A percentile compares a stretch with the other conserved stretches of the same genome.
These are phyloP conservation scores for Termitomyces heimii DNA, from an alignment of 768 basidiomycete species.

Conservation along the genomic window DNA sequence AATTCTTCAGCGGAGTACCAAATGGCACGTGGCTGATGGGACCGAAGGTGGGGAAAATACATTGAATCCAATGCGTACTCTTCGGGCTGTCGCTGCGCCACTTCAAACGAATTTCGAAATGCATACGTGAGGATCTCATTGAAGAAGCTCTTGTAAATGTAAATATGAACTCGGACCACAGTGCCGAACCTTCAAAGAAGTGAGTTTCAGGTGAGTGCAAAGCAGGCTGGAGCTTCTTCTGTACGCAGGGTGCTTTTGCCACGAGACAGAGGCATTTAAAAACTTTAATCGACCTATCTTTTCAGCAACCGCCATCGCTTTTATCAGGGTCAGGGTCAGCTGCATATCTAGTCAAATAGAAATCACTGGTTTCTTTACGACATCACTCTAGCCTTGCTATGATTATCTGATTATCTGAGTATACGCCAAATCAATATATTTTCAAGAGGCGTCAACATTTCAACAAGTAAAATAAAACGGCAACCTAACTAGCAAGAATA, in stretches of 20 bases:
- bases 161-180: background rate
- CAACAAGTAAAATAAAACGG: background rate
- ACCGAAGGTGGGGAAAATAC: too few relatives aligned
- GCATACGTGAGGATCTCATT: background rate
- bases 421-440: background rate
- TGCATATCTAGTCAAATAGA: background rate
- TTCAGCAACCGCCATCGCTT: background rate
- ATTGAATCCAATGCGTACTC: too few relatives aligned
- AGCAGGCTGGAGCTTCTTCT: too few relatives aligned
- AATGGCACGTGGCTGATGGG: slow-evolving; percentile 4
- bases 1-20: slow-evolving; percentile 11
- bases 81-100: background rate
- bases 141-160: background rate
- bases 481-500: background rate
- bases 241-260: too few relatives aligned
- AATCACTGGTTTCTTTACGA: background rate
- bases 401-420: too few relatives aligned
- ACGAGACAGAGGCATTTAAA: too few relatives aligned
- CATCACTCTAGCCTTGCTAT: background rate
- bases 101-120: background rate
- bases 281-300: background rate
- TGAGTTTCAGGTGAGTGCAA: background rate
- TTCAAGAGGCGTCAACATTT: background rate
- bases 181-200: background rate
- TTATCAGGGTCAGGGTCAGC: background rate